Evolutionary conservation across 805 yeast genomes (phyloP).

Genomic region (Kluyveromyces starmeri): DNA sequence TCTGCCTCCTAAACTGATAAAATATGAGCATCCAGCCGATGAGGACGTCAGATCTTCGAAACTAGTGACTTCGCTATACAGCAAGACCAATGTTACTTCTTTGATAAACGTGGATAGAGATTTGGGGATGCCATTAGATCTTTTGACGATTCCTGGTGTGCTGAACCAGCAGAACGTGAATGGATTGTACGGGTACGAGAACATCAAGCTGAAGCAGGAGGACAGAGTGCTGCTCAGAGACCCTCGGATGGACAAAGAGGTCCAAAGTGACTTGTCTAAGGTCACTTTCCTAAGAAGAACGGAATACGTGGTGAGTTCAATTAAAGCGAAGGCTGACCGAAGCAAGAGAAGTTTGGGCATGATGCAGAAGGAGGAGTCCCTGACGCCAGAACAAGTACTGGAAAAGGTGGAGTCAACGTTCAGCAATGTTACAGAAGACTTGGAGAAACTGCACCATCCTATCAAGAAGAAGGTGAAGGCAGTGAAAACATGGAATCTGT

Average conservation of each 20-base stretch:
- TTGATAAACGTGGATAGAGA: constrained; percentile 51
- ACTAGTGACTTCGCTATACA: constrained; percentile 60
- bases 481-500: constrained; percentile 64
- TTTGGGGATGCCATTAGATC: constrained; percentile 70
- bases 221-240: constrained; percentile 74
- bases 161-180: constrained; percentile 52
- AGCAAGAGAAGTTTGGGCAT: constrained; percentile 22
- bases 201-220: constrained; percentile 56
- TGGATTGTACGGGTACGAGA: constrained; percentile 33
- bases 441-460: constrained; percentile 60
- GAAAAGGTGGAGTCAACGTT: constrained; percentile 66
- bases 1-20: constrained; percentile 76
- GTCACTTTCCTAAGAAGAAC: constrained; percentile 88
- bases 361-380: constrained; percentile 16
- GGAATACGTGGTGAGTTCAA: constrained; percentile 71
- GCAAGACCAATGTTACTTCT: constrained; percentile 63
- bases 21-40: constrained; percentile 35
- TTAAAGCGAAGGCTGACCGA: constrained; percentile 30
- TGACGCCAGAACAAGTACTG: constrained; percentile 22
- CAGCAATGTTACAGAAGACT: constrained; percentile 43
- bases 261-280: constrained; percentile 32
- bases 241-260: constrained; percentile 43
- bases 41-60: constrained; percentile 42
- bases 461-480: constrained; percentile 64
- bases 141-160: constrained; percentile 55